Conservation (phyloP, 306 rosid species). For the Mimosa bimucronata region DNA sequence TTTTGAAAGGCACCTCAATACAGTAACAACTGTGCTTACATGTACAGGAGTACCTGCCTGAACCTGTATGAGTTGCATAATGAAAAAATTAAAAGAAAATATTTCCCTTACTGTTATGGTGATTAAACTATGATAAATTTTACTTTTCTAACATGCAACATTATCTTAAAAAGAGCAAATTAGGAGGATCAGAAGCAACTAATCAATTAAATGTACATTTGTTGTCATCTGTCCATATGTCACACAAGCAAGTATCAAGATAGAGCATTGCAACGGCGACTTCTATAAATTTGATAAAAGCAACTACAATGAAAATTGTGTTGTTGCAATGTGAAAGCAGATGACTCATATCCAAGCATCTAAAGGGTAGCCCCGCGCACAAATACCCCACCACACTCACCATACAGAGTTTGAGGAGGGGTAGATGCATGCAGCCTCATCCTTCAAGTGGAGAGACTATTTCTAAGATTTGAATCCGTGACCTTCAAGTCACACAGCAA, state of each 20-base stretch:
- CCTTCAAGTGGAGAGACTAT: too few species aligned
- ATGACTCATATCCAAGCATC: background rate
- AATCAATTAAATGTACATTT: conserved; percentile 11
- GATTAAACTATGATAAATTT: conserved; percentile 28
- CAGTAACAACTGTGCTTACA: conserved; percentile 51
- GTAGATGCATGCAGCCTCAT: too few species aligned
- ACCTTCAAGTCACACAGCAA: too few species aligned
- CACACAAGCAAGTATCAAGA: conserved; percentile 15
- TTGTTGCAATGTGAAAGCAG: background rate
- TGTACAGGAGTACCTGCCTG: conserved; percentile 53
- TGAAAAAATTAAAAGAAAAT: conserved; percentile 36
- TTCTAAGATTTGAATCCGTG: too few species aligned
- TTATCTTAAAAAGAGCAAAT: conserved; percentile 40
- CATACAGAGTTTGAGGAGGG: too few species aligned
- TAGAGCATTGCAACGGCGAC: conserved; percentile 10
- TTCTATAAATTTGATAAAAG: conserved; percentile 15
- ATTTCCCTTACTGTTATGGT: conserved; percentile 5
- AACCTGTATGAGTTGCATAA: conserved; percentile 37
- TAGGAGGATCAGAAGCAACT: conserved; percentile 30
- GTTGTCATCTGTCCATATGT: background rate
- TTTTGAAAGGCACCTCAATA: conserved; percentile 82
- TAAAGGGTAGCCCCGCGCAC: too few species aligned
- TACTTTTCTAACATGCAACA: conserved; percentile 32
- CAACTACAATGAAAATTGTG: conserved; percentile 19
- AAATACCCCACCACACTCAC: too few species aligned